A percentile compares a stretch with the other conserved stretches of the same genome.
These are phyloP conservation scores for Trichoderma breve DNA, from an alignment of 2,329 filamentous ascomycete genomes.

Conservation along the genomic window DNA sequence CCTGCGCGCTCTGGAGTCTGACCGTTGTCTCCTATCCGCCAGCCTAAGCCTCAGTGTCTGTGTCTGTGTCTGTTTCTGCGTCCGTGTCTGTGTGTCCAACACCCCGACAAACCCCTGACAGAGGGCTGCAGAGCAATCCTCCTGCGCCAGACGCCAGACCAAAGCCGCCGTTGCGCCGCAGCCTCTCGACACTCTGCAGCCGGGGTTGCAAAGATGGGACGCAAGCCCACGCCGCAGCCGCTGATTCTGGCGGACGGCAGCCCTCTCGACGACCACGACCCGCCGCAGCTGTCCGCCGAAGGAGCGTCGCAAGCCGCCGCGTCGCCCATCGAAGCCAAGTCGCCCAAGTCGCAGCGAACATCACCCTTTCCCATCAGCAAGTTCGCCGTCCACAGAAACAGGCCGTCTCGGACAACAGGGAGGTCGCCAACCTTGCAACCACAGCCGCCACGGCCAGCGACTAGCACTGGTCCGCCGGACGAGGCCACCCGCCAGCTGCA, in stretches of 20 bases:
- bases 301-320: conserved; percentile 27
- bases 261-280: conserved; percentile 32
- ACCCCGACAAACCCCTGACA: conserved; percentile 27
- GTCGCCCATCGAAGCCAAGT: conserved; percentile 38
- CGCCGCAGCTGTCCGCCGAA: conserved; percentile 30
- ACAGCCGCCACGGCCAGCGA: conserved; percentile 17
- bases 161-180: conserved; percentile 11
- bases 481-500: conserved; percentile 23
- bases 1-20: conserved; percentile 12
- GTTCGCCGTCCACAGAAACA: conserved; percentile 37
- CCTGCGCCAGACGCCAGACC: conserved; percentile 3
- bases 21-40: conserved; percentile 14
- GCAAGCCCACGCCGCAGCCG: conserved; percentile 58
- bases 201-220: conserved; percentile 45
- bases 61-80: neutral
- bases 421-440: conserved; percentile 19
- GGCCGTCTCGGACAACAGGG: conserved; percentile 26
- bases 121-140: conserved; percentile 18
- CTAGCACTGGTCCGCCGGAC: conserved; percentile 17
- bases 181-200: conserved; percentile 1
- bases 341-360: conserved; percentile 45
- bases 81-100: neutral
- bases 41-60: neutral
- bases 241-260: conserved; percentile 49
- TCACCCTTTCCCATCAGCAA: conserved; percentile 44